Evolutionary conservation across 2,329 filamentous ascomycete species (phyloP), one percentile per base, ranked within the genome.

Genomic region (Microcyclosporella mali): DNA sequence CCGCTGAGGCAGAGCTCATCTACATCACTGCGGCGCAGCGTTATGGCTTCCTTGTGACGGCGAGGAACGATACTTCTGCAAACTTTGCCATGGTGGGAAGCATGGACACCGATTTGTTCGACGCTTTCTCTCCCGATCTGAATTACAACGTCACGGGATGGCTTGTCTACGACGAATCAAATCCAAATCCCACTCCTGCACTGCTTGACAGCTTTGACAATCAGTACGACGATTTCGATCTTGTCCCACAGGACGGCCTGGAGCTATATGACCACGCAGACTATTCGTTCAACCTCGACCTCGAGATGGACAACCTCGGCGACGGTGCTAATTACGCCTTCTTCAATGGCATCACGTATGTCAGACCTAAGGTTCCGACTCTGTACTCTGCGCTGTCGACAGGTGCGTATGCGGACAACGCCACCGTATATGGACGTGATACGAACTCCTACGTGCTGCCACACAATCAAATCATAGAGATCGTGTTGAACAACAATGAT

Each of bases 401-500:
- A 28, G 68, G 70, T n/a, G 63, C 67, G 6, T 74, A 73, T 46
- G 63, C 64, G 2, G 66, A 65, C 3, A 66, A 72, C 43, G 58
- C 63, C 11, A 47, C 51, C 11, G 64, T 70, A 17, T 71, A 75
- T 46, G 78, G 77, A 16, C 63, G 70, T 10, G 75, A 79, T 57
- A 70, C 70, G 3, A 70, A 71, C 32, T 66, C 73, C 1, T 75
- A 87, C 53, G 72, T 94, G 2, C 73, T 94, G 10, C 70, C 80
- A 19, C 76, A 82, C 49, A 77, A 75, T 43, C 66, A 79, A 21
- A 71, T 86, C n/a, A 77, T 89, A 19, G 80, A 89, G 58, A 74
- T 90, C 38, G 66, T 88, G 14, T 68, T 90, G n/a, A 86, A 88
- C 69, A 90, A 88, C 58, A 71, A 79, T 33, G 85, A 90, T 54